Evolutionary conservation across 768 basidiomycete genomes (phyloP), one percentile per base, ranked within the genome.

Genomic region (Chiua virens): DNA sequence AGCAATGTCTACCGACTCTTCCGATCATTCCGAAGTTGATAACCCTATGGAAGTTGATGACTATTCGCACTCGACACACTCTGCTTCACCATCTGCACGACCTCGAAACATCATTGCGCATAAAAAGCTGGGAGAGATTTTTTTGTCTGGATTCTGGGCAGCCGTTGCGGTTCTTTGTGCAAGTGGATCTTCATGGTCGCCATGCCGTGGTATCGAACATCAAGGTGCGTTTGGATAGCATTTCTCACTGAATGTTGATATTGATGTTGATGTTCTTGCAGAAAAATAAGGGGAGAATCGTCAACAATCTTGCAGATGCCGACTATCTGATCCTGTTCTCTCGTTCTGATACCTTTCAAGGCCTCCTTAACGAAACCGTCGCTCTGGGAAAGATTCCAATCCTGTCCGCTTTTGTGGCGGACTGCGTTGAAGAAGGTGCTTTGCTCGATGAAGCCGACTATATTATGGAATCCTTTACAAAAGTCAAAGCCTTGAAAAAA

Each of bases 271-370:
- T 25, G 9, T 25, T 40, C 49, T 36, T 9, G 14, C 62, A 91
- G 88, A 84, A 76, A 78, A 74, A 85, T 52, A 86, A 83, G 10
- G 88, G 88, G 9, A 75, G 64, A 53, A 82, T 88, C 44, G 75
- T 75, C 11, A 73, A 74, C 21, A 74, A 76, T 32, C 75, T 81
- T n/a, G 64, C 70, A 9, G 70, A 73, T 13, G 86, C 87, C 7
- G 80, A 87, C 60, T 87, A 79, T 62, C 74, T 78, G 13, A 75
- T 91, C 32, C 69, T 89, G 35, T 78, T 77, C 44, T 64, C 75
- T 18, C 74, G 75, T 22, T 78, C 80, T 17, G 76, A 75, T 56
- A 75, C 74, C 8, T 86, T 80, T 51, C 70, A 71, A 20, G 75
- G 73, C n/a, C 73, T 83, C 37, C 57, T 74, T n/a, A 67, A 55